Percentiles rank a stretch among this genome's conserved stretches.
phyloP scores from a whole-genome alignment of 306 rosid species.

The Castanea crenata region DNA sequence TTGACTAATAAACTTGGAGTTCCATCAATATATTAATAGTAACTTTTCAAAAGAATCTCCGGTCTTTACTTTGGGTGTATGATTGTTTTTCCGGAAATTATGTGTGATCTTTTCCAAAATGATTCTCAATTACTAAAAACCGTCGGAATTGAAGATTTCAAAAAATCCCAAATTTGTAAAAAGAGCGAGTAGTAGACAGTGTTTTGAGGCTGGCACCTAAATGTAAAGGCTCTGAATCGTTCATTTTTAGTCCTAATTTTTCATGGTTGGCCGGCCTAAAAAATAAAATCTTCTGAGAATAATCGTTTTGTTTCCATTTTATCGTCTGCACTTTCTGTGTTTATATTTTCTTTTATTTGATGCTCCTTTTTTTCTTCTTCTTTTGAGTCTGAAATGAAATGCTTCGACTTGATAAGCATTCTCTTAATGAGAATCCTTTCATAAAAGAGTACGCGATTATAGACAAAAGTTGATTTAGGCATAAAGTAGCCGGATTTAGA shows the following conservation, averaged over 20 bases:
- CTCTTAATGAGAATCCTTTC: background rate
- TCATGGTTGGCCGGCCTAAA: background rate
- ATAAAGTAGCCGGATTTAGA: no score
- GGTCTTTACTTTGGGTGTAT: no score
- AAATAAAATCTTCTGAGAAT: background rate
- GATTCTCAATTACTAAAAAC: no score
- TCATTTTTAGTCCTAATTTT: background rate
- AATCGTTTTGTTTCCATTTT: background rate
- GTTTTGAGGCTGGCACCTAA: background rate
- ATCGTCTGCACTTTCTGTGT: background rate
- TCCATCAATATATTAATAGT: no score
- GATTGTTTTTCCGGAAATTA: no score
- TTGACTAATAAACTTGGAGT: no score
- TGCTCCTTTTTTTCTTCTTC: background rate
- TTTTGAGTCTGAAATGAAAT: background rate
- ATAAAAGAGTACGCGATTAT: background rate
- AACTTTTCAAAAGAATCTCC: no score
- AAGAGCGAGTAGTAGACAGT: background rate
- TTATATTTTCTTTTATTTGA: background rate
- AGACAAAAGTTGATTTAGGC: no score
- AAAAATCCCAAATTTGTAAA: no score
- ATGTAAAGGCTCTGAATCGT: background rate
- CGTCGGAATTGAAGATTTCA: no score
- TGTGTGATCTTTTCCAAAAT: no score
- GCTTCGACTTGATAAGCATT: background rate